Evolutionary conservation across 495 filamentous ascomycete genomes (phyloP), one percentile per base, ranked within the genome.

Genomic region (Penicillium manginii): DNA sequence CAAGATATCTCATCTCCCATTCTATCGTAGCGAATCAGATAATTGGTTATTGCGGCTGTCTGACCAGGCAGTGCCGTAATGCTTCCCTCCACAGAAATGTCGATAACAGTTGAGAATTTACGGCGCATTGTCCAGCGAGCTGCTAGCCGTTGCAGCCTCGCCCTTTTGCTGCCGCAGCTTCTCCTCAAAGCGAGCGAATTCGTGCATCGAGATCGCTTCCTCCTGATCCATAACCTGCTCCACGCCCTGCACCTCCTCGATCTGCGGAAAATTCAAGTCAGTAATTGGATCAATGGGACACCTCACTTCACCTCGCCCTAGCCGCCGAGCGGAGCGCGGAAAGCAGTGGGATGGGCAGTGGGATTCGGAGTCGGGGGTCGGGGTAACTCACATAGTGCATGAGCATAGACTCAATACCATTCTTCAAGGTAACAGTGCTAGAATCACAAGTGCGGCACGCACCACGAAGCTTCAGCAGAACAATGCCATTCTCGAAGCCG

Each of bases 141-240:
- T 88, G n/a, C 83, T 77, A 65, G 86, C 68, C 53, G 81, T 75
- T 43, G 81, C 78, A 40, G 73, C 73, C n/a, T 77, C 63, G 21
- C 79, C 86, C 67, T 91, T 93, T 64, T 92, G 89, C 67, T 86
- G 81, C 69, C 84, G 86, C 64, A 98, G 74, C 75, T 96, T 97
- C 79, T 97, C 91, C 72, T 98, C 94, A 73, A 98, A 98, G 73
- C 89, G 92, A 45, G 90, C 90, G 74, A 98, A 98, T 65, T 98
- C 94, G 58, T 87, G 77, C 69, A 93, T 81, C 10, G 93, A 88
- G 59, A 97, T 84, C 75, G 96, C 89, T 74, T 98, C 94, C 71
- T 97, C 94, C 64, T 89, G 82, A 65, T 97, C 94, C 68, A 96
- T 71, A 2, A 96, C 88, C 73, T 98, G 93, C 53, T 91, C 83